Conservation (phyloP, 2,329 filamentous ascomycete genomes). For the Huntiella bhutanensis region DNA sequence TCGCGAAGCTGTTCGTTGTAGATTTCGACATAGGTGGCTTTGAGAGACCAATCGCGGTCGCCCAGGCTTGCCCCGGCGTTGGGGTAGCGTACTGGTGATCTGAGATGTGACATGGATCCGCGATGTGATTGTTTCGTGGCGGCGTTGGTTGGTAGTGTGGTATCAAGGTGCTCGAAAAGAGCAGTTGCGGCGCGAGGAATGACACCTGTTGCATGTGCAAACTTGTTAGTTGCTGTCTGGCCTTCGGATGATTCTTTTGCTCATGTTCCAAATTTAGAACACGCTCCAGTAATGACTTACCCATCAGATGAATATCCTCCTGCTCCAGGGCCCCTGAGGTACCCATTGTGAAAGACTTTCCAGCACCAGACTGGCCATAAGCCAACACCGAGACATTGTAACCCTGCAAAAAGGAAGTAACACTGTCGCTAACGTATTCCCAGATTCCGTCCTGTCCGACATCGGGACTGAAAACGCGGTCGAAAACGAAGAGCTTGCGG, state of each 20-base stretch:
- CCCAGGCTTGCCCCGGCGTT: slow-evolving; percentile 23
- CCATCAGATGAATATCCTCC: slow-evolving; percentile 51
- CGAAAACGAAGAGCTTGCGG: slow-evolving; percentile 89
- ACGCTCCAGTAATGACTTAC: slow-evolving; percentile 30
- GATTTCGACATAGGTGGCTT: slow-evolving; percentile 89
- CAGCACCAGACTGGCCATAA: slow-evolving; percentile 92
- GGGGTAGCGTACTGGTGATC: slow-evolving; percentile 63
- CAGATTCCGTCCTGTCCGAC: slow-evolving; percentile 76
- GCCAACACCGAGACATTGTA: slow-evolving; percentile 97
- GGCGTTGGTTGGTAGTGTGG: slow-evolving; percentile 26
- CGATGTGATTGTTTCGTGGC: slow-evolving; percentile 31
- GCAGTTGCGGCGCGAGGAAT: slow-evolving; percentile 75
- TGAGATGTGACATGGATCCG: slow-evolving; percentile 56
- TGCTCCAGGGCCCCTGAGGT: slow-evolving; percentile 75
- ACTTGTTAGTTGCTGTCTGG: not conserved
- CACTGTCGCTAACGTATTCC: slow-evolving; percentile 83
- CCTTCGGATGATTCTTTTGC: not conserved
- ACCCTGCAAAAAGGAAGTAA: slow-evolving; percentile 76
- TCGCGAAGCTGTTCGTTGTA: slow-evolving; percentile 95
- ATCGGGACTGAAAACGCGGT: slow-evolving; percentile 76
- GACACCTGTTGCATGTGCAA: slow-evolving; percentile 42
- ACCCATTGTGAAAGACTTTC: slow-evolving; percentile 98
- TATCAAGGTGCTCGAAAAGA: slow-evolving; percentile 74
- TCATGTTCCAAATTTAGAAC: not conserved
- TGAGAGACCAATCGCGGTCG: slow-evolving; percentile 76